phyloP scores from a whole-genome alignment of 2,329 filamentous ascomycete genomes.

The Monosporascus sp. region DNA sequence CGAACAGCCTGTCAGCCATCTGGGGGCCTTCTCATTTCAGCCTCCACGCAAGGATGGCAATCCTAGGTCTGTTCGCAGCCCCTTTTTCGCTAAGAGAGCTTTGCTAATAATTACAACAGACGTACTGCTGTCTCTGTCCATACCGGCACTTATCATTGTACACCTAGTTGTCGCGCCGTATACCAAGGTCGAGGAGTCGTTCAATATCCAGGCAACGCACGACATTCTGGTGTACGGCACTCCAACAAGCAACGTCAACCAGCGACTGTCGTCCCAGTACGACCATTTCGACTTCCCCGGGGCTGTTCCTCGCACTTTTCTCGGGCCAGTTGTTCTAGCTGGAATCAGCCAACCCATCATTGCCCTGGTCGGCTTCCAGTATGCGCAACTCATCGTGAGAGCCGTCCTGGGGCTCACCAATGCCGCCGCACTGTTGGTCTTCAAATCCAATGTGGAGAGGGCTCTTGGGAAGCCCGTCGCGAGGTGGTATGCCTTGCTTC shows the following conservation, averaged over 20 bases:
- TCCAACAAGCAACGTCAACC: slow-evolving; percentile 49
- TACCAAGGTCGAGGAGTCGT: slow-evolving; percentile 98
- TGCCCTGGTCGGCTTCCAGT: slow-evolving; percentile 46
- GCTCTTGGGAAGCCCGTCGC: slow-evolving; percentile 65
- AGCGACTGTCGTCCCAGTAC: slow-evolving; percentile 59
- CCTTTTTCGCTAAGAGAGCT: not conserved
- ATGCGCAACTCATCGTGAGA: slow-evolving; percentile 62
- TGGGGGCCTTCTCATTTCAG: no score
- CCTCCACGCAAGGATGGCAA: slow-evolving; percentile 15
- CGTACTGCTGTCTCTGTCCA: slow-evolving; percentile 43
- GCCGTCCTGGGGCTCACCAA: slow-evolving; percentile 75
- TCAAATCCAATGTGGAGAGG: slow-evolving; percentile 56
- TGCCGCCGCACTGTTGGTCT: slow-evolving; percentile 60
- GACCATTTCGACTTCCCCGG: slow-evolving; percentile 91
- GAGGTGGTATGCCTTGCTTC: slow-evolving; percentile 75
- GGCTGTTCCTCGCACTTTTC: slow-evolving; percentile 84
- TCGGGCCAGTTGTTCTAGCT: slow-evolving; percentile 73
- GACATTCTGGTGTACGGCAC: slow-evolving; percentile 81
- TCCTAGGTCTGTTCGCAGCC: slow-evolving; percentile 14
- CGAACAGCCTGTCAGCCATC: not conserved
- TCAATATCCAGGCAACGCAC: slow-evolving; percentile 91
- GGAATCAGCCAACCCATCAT: slow-evolving; percentile 65
- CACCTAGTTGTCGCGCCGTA: slow-evolving; percentile 76
- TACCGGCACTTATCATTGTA: slow-evolving; percentile 59
- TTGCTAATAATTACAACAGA: slow-evolving; percentile 31